These are phyloP conservation scores for Rhododendron henanense DNA, from an alignment of 148 eudicot species.

Conservation along the genomic window DNA sequence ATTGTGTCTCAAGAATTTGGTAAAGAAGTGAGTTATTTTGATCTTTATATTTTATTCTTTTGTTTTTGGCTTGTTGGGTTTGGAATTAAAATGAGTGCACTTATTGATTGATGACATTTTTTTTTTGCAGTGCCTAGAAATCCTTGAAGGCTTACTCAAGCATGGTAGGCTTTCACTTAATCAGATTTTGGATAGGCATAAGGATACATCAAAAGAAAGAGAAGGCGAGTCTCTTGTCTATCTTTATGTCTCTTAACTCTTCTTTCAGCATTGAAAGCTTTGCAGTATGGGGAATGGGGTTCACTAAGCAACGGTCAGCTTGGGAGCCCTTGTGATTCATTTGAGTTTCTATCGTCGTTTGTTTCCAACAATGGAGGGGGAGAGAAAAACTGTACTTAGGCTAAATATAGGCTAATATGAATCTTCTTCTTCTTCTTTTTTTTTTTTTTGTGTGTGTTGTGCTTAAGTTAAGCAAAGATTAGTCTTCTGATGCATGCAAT, in stretches of 20 bases:
- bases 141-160: conserved; percentile 75
- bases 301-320: not conserved
- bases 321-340: not conserved
- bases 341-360: not conserved
- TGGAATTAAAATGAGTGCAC: conserved; percentile 2
- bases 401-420: not conserved
- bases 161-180: conserved; percentile 86
- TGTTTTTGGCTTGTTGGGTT: not conserved
- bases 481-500: not conserved
- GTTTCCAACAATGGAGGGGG: not conserved
- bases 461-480: not conserved
- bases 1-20: conserved; percentile 55
- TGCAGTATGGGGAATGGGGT: not conserved
- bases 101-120: conserved; percentile 9
- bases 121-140: conserved; percentile 47
- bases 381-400: not conserved
- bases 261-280: not conserved
- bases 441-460: not conserved
- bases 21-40: conserved; percentile 50
- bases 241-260: not conserved
- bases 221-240: conserved; percentile 31
- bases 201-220: conserved; percentile 25
- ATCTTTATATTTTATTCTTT: not conserved
- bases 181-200: conserved; percentile 57
- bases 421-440: not conserved